A percentile compares a stretch with the other conserved stretches of the same genome.
These are phyloP conservation scores for Chlamydomonas asymmetrica DNA, from an alignment of 139 green algal genomes.

Conservation along the genomic window DNA sequence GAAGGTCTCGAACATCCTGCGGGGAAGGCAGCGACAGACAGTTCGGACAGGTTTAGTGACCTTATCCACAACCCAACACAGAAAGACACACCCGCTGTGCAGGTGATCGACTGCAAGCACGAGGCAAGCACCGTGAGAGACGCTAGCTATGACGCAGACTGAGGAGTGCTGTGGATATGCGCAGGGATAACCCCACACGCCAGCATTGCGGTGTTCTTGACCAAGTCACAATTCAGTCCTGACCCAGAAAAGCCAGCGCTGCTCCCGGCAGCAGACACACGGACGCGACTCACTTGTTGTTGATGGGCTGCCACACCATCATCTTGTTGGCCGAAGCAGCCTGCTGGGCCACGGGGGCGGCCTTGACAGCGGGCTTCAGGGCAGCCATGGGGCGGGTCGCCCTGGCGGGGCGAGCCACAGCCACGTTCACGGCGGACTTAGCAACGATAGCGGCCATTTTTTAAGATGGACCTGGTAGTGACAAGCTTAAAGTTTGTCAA, in stretches of 20 bases:
- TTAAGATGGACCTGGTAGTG: too few relatives aligned
- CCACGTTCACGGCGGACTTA: slow-evolving; percentile 22
- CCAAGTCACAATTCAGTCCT: too few relatives aligned
- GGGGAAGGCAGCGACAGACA: not conserved
- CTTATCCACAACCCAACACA: too few relatives aligned
- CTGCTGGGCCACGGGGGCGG: slow-evolving; percentile 48
- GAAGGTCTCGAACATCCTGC: slow-evolving; percentile 97
- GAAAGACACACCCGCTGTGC: too few relatives aligned
- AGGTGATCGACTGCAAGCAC: not conserved
- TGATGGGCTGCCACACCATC: slow-evolving; percentile 78
- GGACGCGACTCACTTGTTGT: slow-evolving; percentile 79
- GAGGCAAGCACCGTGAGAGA: not conserved
- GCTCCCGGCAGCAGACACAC: too few relatives aligned
- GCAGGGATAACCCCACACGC: too few relatives aligned
- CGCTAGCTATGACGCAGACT: too few relatives aligned
- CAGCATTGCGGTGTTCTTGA: too few relatives aligned
- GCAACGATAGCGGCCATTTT: slow-evolving; percentile 40
- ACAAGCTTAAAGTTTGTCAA: too few relatives aligned
- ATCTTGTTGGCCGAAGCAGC: slow-evolving; percentile 64
- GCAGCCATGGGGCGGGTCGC: slow-evolving; percentile 13
- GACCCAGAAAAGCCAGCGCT: too few relatives aligned
- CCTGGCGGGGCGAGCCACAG: slow-evolving; percentile 15
- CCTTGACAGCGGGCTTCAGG: slow-evolving; percentile 36
- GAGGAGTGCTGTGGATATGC: too few relatives aligned
- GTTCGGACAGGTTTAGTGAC: too few relatives aligned